Base-by-base conservation (phyloP, 179 eudicot species). In the Sideroxylon spinosum region DNA sequence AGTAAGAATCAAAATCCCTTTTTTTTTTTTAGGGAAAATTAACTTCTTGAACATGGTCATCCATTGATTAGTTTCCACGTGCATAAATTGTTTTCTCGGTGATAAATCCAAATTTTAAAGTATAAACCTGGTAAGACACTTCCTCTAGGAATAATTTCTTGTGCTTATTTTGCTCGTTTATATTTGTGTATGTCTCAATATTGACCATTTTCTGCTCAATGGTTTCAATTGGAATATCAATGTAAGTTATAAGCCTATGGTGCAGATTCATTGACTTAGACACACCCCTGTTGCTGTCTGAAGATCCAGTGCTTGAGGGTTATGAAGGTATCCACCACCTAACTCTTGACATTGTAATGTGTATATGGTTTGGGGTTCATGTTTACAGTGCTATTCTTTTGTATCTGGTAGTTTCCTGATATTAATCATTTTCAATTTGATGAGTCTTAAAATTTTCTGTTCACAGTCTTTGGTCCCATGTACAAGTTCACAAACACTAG, bases 261-360 rank as follows among this genome's bases (percentile, higher is more conserved):
- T 76, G 80, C 92, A 93, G 98, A 82, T 94, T 86, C 71, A 70
- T 94, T 79, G 97, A 94, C 85, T 83, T 94, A 28, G 98, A 94
- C 83, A 94, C 98, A 29, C 98, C 98, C 28, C 83, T 94, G 70
- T 85, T 94, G 80, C 82, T 94, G 75, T 84, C 97, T 6, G 95
- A 91, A 82, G 98, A 94, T 81, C 98, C 98, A 37, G 97, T 94
- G 60, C 44, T 85, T 71, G 95, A 82, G 73, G 97, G 98, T 53
- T 94, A 94, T 82, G 91, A 92, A 92, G 98, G 98, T 94, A 89
- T 57, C 76, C 14, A 74, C 65, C 13, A 28, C 46, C 23, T 49
- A 53, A 55, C 60, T 62, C 60, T 79, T 12, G 69, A 26, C 72
- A 32, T 71, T 68, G 13, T 59, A 25, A 23, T 28, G 28, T 61